Evolutionary conservation across 331 rosid genomes (phyloP).

Genomic region (Ulmus americana): DNA sequence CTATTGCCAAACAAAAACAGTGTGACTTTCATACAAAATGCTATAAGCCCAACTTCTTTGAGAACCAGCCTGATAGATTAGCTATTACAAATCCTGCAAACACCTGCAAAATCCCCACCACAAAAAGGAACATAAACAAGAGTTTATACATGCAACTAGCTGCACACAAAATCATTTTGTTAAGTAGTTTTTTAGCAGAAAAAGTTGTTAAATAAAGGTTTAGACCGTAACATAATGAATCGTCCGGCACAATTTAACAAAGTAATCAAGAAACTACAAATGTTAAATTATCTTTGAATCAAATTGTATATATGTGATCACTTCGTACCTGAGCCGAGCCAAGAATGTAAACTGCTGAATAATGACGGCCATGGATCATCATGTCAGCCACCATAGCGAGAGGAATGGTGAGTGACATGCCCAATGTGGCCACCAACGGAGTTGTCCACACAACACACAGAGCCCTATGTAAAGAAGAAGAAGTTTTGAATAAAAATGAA

Average conservation of each 20-base stretch:
- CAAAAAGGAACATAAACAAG: constrained; percentile 3
- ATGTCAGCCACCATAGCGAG: constrained; percentile 98
- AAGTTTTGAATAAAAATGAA: constrained; percentile 19
- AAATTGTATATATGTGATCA: no score
- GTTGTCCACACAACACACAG: constrained; percentile 96
- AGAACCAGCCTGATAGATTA: constrained; percentile 60
- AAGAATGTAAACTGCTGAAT: constrained; percentile 79
- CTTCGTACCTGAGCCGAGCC: constrained; percentile 80
- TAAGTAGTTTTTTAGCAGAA: no score
- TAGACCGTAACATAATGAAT: no score
- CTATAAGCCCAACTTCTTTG: constrained; percentile 65
- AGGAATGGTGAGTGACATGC: constrained; percentile 98
- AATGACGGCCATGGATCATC: constrained; percentile 92
- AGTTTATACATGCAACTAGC: neutral
- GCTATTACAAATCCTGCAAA: constrained; percentile 93
- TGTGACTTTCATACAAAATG: constrained; percentile 17
- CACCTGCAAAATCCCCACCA: constrained; percentile 52
- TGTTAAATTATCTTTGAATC: no score
- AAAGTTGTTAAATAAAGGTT: no score
- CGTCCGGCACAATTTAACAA: no score
- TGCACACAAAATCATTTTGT: neutral
- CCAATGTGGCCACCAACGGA: constrained; percentile 94
- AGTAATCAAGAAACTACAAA: no score
- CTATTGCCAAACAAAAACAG: constrained; percentile 18
- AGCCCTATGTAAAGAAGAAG: constrained; percentile 51